These are phyloP conservation scores for Scutellaria barbata DNA, from an alignment of 257 asterid species.

Conservation along the genomic window DNA sequence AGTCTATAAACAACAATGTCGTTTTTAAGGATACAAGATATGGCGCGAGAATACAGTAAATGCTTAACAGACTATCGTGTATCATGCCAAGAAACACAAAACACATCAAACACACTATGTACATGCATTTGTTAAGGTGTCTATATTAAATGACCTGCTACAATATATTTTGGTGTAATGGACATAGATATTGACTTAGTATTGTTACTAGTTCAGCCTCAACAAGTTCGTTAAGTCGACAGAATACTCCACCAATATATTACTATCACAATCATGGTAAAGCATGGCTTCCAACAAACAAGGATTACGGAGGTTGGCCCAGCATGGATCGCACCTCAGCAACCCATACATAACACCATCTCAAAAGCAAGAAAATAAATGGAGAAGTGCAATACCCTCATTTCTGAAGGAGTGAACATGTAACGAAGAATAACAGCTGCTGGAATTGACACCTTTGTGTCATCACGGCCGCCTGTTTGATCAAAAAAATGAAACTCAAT, in stretches of 20 bases:
- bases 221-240: not conserved
- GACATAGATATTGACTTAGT: not conserved
- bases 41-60: slow-evolving; percentile 1
- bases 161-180: not conserved
- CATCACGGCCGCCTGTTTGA: slow-evolving; percentile 92
- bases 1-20: slow-evolving; percentile 48
- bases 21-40: slow-evolving; percentile 21
- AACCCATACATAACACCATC: slow-evolving; percentile 3
- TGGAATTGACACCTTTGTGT: slow-evolving; percentile 73
- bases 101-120: not conserved
- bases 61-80: not conserved
- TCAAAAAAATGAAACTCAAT: slow-evolving; percentile 34
- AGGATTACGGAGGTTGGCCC: no score
- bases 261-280: not conserved
- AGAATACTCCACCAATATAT: not conserved
- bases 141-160: not conserved
- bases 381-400: slow-evolving; percentile 62
- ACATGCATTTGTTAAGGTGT: not conserved
- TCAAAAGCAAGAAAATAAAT: slow-evolving; percentile 7
- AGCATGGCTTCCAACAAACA: slow-evolving; percentile 10
- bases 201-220: not conserved
- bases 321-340: not conserved
- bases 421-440: slow-evolving; percentile 82
- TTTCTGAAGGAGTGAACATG: slow-evolving; percentile 90
- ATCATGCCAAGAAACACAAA: not conserved